Percentiles rank a stretch among this genome's conserved stretches.
These are phyloP conservation scores for Phlyctochytrium bullatum DNA, from an alignment of 192 early-diverging fungal genomes.

Conservation along the genomic window DNA sequence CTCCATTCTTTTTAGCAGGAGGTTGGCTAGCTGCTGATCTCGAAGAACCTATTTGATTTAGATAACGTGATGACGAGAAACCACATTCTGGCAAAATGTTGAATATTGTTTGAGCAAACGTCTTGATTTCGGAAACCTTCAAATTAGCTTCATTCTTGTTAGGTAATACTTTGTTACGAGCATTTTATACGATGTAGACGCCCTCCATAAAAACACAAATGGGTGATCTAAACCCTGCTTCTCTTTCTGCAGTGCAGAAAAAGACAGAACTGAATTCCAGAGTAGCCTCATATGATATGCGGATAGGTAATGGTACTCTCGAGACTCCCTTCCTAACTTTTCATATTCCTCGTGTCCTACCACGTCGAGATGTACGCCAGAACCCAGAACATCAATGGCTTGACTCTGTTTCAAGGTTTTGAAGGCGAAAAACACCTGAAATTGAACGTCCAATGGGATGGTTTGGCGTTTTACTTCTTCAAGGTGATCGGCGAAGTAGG, in stretches of 20 bases:
- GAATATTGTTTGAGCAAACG: neutral
- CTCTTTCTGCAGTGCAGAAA: too few species aligned
- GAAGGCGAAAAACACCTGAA: neutral
- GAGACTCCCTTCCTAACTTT: neutral
- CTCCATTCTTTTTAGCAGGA: neutral
- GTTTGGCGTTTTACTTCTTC: neutral
- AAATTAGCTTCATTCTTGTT: neutral
- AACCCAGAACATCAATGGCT: neutral
- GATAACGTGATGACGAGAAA: neutral
- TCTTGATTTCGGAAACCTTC: neutral
- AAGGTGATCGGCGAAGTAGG: neutral
- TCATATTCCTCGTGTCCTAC: neutral
- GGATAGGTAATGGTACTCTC: neutral
- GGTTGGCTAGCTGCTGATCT: neutral
- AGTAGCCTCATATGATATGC: neutral
- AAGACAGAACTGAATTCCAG: neutral
- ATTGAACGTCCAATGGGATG: neutral
- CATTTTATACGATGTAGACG: neutral
- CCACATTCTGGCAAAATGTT: neutral
- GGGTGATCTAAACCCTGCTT: too few species aligned
- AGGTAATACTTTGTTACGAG: neutral
- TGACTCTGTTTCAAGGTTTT: neutral
- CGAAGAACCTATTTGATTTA: neutral
- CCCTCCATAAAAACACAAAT: neutral
- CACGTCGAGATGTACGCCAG: slow-evolving; percentile 1